Conservation (phyloP, 768 basidiomycete genomes). For the Candolleomyces aberdarensis region DNA sequence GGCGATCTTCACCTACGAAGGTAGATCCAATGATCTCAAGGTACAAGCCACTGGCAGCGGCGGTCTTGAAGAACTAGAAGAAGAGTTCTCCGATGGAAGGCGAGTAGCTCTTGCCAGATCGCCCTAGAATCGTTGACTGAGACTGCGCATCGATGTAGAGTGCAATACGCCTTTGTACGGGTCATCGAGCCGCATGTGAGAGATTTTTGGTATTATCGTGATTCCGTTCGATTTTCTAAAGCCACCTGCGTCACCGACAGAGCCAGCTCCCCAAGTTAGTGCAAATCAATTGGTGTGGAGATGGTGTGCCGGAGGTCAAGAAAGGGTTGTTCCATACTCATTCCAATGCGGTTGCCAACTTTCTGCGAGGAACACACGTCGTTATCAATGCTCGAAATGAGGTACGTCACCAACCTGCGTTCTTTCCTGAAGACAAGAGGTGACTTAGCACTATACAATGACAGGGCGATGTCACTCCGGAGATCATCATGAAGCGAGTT, state of each 20-base stretch:
- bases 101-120: slow-evolving; percentile 31
- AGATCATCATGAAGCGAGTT: slow-evolving; percentile 81
- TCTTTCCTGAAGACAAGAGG: neutral
- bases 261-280: slow-evolving; percentile 87
- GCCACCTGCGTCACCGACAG: slow-evolving; percentile 35
- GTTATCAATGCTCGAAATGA: slow-evolving; percentile 86
- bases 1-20: slow-evolving; percentile 79
- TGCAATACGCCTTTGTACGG: slow-evolving; percentile 89
- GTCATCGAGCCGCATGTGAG: slow-evolving; percentile 84
- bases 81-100: slow-evolving; percentile 95
- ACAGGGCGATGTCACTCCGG: slow-evolving; percentile 78
- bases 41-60: slow-evolving; percentile 82
- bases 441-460: too few species aligned
- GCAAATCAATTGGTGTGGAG: slow-evolving; percentile 96
- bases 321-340: slow-evolving; percentile 94
- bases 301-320: slow-evolving; percentile 88
- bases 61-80: slow-evolving; percentile 87
- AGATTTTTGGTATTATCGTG: slow-evolving; percentile 4
- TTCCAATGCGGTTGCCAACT: slow-evolving; percentile 73
- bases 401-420: slow-evolving; percentile 37
- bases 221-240: neutral
- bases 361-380: slow-evolving; percentile 81
- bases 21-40: slow-evolving; percentile 81
- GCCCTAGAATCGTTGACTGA: slow-evolving; percentile 9
- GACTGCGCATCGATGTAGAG: slow-evolving; percentile 44